Conservation (phyloP, 176 grass and related monocot species). For the Dactylis glomerata region DNA sequence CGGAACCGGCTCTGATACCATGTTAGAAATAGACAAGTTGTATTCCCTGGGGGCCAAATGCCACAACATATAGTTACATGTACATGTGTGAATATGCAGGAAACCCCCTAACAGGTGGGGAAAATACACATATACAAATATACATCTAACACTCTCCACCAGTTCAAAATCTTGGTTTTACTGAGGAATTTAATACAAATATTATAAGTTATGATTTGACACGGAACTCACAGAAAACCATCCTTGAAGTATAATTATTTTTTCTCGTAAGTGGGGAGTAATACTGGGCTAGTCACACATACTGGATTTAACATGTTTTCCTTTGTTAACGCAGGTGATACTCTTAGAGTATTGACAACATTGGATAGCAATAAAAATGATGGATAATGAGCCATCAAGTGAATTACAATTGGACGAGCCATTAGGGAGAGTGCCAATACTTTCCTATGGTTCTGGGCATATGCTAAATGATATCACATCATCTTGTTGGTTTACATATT, state of each 20-base stretch:
- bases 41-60: no score
- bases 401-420: conserved; percentile 48
- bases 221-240: no score
- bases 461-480: conserved; percentile 99
- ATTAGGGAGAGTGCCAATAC: conserved; percentile 60
- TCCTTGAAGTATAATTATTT: background rate
- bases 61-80: no score
- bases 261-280: background rate
- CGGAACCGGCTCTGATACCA: no score
- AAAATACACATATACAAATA: no score
- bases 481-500: conserved; percentile 96
- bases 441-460: conserved; percentile 93
- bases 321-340: conserved; percentile 32
- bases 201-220: no score
- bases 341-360: background rate
- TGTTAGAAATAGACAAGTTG: no score
- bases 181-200: no score
- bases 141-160: no score
- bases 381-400: conserved; percentile 16
- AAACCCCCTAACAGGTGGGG: no score
- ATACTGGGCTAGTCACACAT: background rate
- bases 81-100: no score
- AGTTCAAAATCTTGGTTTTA: no score
- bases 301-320: background rate
- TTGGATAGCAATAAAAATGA: conserved; percentile 51